Percentiles rank a stretch among this genome's conserved stretches.
Conservation (phyloP, 2,329 filamentous ascomycete species). For the Aspergillus fumigatiaffinis region DNA sequence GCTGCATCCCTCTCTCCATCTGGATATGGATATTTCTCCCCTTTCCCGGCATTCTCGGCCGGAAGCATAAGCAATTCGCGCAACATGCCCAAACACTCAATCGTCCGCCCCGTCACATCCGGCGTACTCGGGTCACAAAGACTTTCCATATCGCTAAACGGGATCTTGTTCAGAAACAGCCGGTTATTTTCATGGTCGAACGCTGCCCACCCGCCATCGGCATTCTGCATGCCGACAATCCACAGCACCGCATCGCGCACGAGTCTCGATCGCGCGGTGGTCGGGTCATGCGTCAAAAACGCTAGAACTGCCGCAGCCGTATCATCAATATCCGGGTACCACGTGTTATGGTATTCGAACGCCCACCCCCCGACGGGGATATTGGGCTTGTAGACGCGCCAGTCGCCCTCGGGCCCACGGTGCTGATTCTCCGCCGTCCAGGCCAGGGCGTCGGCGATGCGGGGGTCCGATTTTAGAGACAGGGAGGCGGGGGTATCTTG, state of each 20-base stretch:
- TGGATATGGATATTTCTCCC: background rate
- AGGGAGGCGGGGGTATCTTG: background rate
- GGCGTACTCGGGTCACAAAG: constrained; percentile 31
- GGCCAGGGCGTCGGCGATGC: background rate
- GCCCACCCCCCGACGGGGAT: constrained; percentile 25
- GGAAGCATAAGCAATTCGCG: background rate
- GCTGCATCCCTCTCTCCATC: background rate
- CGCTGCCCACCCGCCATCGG: constrained; percentile 34
- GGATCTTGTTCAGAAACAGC: constrained; percentile 31
- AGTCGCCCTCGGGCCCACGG: constrained; percentile 25
- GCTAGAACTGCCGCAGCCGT: constrained; percentile 29
- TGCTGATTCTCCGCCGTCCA: constrained; percentile 16
- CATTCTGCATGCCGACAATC: constrained; percentile 34
- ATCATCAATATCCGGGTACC: constrained; percentile 34
- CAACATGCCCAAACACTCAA: constrained; percentile 28
- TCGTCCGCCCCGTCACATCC: constrained; percentile 30
- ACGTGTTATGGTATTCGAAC: constrained; percentile 32
- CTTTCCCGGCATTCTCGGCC: background rate
- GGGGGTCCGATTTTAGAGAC: constrained; percentile 7
- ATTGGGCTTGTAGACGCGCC: constrained; percentile 21
- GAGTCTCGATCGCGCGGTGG: background rate
- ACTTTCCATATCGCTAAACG: constrained; percentile 34
- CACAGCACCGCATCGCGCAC: constrained; percentile 17
- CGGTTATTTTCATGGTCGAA: constrained; percentile 34
- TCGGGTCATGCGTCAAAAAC: constrained; percentile 22